Evolutionary conservation across 805 yeast species (phyloP), one percentile per base, ranked within the genome.

Genomic region (Suhomyces pyralidae): DNA sequence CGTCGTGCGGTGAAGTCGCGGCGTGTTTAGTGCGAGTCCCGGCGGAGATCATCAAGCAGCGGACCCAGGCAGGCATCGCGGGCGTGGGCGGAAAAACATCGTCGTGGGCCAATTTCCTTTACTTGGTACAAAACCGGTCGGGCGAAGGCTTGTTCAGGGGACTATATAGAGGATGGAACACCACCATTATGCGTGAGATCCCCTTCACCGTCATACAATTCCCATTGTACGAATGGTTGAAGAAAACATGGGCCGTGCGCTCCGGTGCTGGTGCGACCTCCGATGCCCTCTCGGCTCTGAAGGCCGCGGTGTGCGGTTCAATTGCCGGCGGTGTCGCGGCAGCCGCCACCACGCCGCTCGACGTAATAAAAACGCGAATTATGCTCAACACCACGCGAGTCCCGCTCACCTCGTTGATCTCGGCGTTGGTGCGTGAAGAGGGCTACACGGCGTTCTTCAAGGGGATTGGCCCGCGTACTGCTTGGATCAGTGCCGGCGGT

Each of bases 401-500:
- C 0, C 69, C 85, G 0, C 69, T 84, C 0, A 42, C 68, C 5
- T 59, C 66, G 10, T 67, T 91, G 53, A 81, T 86, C 2, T 69
- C 64, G 32, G 76, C 72, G 9, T 78, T 92, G 47, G 68, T 78
- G n/a, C 65, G 63, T 19, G 91, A 88, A 51, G 97, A 91, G 65
- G 97, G 97, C 0, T 71, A 75, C 40, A 59, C 65, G 7, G 90
- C 87, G 0, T 90, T 94, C 58, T 81, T 83, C 65, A 81, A 81
- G 47, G 99, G 99, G 12, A 79, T 93, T 25, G 97, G 96, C 0
- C 98, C 99, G 4, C 80, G 99, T 67, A 92, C 97, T 0, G 78
- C 88, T 82, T 94, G 99, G 99, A 93, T 94, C 52, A 86, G 96
- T 71, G 94, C 96, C 4, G 99, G 99, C 19, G 99, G 99, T 26